Evolutionary conservation across 306 rosid species (phyloP).

Genomic region (Gillenia trifoliata): DNA sequence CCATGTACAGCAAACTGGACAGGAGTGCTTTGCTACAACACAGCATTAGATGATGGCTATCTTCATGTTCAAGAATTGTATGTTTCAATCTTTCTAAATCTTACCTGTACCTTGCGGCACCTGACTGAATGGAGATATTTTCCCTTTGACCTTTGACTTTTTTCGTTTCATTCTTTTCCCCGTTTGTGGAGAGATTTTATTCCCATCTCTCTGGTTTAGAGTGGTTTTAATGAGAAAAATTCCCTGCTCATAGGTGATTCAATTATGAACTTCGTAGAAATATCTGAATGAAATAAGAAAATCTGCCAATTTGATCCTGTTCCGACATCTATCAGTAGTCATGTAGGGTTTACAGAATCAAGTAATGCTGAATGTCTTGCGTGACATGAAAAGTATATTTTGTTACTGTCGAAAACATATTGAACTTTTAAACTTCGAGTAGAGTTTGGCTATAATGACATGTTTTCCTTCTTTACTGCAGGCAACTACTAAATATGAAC

Average conservation of each 20-base stretch:
- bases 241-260: neutral
- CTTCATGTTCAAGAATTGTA: constrained; percentile 80
- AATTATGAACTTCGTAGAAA: neutral
- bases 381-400: neutral
- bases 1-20: constrained; percentile 78
- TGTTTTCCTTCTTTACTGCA: constrained; percentile 29
- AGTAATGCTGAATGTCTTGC: neutral
- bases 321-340: neutral
- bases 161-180: neutral
- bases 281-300: neutral
- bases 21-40: constrained; percentile 69
- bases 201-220: neutral
- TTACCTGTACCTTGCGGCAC: constrained; percentile 17
- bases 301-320: constrained; percentile 14
- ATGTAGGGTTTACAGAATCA: neutral
- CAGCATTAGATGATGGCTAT: constrained; percentile 46
- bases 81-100: constrained; percentile 19
- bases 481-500: constrained; percentile 62
- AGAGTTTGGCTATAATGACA: constrained; percentile 3
- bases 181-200: neutral
- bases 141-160: neutral
- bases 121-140: neutral
- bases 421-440: constrained; percentile 12
- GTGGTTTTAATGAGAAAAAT: neutral
- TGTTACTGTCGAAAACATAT: neutral